Evolutionary conservation across 805 yeast species (phyloP), one percentile per base, ranked within the genome.

Genomic region (Lachancea quebecensis): DNA sequence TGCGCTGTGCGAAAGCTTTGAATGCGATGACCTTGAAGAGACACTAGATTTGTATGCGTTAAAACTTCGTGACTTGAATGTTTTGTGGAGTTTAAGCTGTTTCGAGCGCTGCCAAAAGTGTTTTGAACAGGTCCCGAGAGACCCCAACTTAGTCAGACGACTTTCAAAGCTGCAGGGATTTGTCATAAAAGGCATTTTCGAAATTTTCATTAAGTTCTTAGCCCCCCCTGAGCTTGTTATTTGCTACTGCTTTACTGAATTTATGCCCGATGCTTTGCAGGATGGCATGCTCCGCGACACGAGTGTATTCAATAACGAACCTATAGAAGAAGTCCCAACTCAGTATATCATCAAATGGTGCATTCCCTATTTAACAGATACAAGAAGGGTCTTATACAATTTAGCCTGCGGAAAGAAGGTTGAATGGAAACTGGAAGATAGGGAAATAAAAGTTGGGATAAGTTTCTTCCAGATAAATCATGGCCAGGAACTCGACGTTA

Each of bases 171-270:
- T 60, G 10, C 57, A 60, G 44, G 50, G 50, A 2, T 37, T 49
- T 6, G 53, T 63, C 5, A 47, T 56, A 1, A 46, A 46, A 21
- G 44, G 41, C 27, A 50, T 61, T 5, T 60, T 60, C 18, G 50
- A 52, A 5, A 55, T 71, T 14, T 79, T 81, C 43, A 71, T 72
- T 4, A 74, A 74, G 21, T 78, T 69, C 43, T 64, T 80, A 56
- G 85, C 87, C 0, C 75, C 82, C 1, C 88, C 88, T 0, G 69
- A 73, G 32, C 55, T 65, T 3, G 76, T 82, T 0, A 64, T 81
- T 1, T 50, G 59, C 2, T 52, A 48, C 2, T 59, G 75, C 25
- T 71, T 74, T 42, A 84, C 86, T 0, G 15, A 38, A 4, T 39
- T 33, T 16, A 15, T 32, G 7, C 35, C 54, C 14, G 45, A 43